Evolutionary conservation across 2,329 filamentous ascomycete genomes (phyloP).

Genomic region (Coniochaeta hoffmannii): DNA sequence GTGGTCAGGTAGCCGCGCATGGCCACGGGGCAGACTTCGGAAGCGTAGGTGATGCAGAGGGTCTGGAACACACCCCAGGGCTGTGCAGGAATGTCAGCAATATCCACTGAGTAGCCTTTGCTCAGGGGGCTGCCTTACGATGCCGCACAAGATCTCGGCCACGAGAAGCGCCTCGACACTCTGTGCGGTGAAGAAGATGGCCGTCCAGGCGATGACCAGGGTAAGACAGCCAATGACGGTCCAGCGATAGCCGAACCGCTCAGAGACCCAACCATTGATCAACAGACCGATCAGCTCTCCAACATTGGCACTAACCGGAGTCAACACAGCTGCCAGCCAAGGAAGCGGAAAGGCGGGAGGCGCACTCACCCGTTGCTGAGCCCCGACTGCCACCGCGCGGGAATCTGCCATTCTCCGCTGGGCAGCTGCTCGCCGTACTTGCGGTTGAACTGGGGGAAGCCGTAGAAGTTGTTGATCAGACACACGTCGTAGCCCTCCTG

Average conservation of each 20-base stretch:
- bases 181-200: conserved; percentile 58
- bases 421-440: conserved; percentile 17
- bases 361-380: conserved; percentile 14
- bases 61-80: conserved; percentile 28
- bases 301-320: conserved; percentile 29
- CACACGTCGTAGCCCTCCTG: conserved; percentile 74
- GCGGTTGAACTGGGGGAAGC: conserved; percentile 15
- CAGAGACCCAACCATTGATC: conserved; percentile 57
- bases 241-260: conserved; percentile 61
- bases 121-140: conserved; percentile 15
- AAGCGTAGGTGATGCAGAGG: conserved; percentile 29
- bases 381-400: conserved; percentile 28
- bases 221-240: conserved; percentile 53
- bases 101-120: neutral
- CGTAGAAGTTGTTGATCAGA: conserved; percentile 71
- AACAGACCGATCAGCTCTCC: conserved; percentile 62
- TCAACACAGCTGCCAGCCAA: neutral
- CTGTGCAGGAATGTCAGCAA: neutral
- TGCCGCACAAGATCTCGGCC: conserved; percentile 56
- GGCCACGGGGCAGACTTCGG: conserved; percentile 26
- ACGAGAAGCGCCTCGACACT: conserved; percentile 51
- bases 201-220: conserved; percentile 48
- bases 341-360: neutral
- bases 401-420: conserved; percentile 19
- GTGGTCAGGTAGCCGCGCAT: conserved; percentile 31